Base-by-base conservation (phyloP, 371 early-diverging fungal species). In the Apophysomyces variabilis region DNA sequence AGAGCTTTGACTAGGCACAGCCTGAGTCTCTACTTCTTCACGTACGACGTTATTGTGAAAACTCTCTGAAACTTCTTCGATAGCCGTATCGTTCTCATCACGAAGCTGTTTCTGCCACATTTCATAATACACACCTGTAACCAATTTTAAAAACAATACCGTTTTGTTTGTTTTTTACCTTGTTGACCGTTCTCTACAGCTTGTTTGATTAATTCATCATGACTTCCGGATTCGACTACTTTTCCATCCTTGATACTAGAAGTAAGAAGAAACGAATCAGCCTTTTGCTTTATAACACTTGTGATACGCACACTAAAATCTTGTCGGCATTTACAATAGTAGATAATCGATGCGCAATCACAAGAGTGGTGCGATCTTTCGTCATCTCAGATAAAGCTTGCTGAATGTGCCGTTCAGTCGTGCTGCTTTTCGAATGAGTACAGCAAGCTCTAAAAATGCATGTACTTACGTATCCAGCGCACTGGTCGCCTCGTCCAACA, bases 301-400 rank as follows among this genome's bases (percentile, higher is more conserved):
- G 32, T 26, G 12, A 38, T n/a, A 46, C 68, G 65, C 65, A 72
- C 58, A 93, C 93, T 38, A 94, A 68, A 46, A 94, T 93, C 67
- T 86, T 69, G 68, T 94, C 93, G 9, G 92, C 92, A 60, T 91
- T 83, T n/a, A 91, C 84, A 61, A 94, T 89, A 0, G 94, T 94
- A 9, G 90, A 89, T 43, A 98, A 76, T 32, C 98, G 90, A 76
- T 98, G 98, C 2, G 98, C 97, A 76, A 99, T 94, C 26, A 96
- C 88, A 13, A 99, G 80, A 4, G 99, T 97, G 6, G 99, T 97
- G 60, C 97, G 83, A 71, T 93, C 85, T 54, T 87, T 80, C 14
- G 95, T 87, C 77, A 89, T 87, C 8, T 79, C 75, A 9, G 78
- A 78, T 39, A 90, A 69, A 12, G 90, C 87, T 38, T 87, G 72